phyloP scores from a whole-genome alignment of 345 rosid species.

The Arabidopsis suecica region DNA sequence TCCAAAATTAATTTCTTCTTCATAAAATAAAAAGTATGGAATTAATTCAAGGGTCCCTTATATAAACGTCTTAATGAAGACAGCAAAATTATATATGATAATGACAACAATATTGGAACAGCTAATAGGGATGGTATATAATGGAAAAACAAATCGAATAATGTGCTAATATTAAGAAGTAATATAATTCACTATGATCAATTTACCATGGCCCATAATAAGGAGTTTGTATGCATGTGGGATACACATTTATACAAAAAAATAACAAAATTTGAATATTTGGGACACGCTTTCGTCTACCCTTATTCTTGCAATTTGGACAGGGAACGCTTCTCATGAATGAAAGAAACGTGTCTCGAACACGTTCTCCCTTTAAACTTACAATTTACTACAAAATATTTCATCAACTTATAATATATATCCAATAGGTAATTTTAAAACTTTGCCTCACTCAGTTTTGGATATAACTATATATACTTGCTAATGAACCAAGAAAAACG shows the following conservation, averaged over 20 bases:
- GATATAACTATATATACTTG: not conserved
- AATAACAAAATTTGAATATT: not conserved
- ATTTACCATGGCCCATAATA: not conserved
- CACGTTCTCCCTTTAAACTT: slow-evolving; percentile 1
- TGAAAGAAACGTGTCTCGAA: slow-evolving; percentile 23
- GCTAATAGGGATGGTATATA: slow-evolving; percentile 14
- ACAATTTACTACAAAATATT: not conserved
- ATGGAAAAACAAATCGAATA: not conserved
- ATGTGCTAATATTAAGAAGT: not conserved
- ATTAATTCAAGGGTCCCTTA: not conserved
- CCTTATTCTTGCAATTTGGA: slow-evolving; percentile 19
- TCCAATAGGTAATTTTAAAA: not conserved
- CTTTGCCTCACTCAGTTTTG: not conserved
- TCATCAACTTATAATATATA: not conserved
- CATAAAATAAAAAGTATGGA: not conserved
- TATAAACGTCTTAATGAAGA: not conserved
- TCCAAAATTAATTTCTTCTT: not conserved
- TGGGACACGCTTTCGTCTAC: slow-evolving; percentile 31
- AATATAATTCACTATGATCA: not conserved
- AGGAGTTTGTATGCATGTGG: slow-evolving; percentile 33
- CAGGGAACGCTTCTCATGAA: slow-evolving; percentile 29
- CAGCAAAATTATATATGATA: not conserved
- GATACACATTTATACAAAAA: slow-evolving; percentile 5
- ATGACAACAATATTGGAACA: slow-evolving; percentile 3
- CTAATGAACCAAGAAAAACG: not conserved